Evolutionary conservation across 2,329 filamentous ascomycete species (phyloP).

Genomic region (Bipolaris sorokiniana): DNA sequence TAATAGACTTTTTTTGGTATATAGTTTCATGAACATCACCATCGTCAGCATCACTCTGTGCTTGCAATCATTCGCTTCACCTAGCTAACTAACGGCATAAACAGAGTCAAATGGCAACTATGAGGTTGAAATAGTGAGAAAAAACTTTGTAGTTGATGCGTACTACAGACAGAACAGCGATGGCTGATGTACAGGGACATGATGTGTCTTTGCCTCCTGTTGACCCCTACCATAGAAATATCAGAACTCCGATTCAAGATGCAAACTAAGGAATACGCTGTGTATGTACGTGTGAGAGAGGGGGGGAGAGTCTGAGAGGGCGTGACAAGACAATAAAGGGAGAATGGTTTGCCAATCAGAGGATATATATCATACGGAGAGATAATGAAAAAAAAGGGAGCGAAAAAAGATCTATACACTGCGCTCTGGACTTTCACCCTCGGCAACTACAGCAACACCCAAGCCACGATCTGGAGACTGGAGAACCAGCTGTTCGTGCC

Average conservation of each 20-base stretch:
- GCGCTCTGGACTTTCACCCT: slow-evolving; percentile 79
- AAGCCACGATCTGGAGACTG: slow-evolving; percentile 91
- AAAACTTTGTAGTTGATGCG: neutral
- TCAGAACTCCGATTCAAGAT: slow-evolving; percentile 11
- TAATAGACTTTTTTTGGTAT: neutral
- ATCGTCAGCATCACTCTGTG: too few species aligned
- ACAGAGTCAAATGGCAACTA: too few species aligned
- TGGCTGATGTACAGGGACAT: neutral
- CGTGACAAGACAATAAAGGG: neutral
- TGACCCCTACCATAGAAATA: neutral
- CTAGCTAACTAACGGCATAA: too few species aligned
- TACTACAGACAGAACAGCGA: neutral
- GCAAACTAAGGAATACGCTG: slow-evolving; percentile 5
- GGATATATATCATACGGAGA: neutral
- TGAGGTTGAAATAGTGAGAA: neutral
- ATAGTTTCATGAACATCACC: neutral
- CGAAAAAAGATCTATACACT: slow-evolving; percentile 44
- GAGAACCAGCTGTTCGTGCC: slow-evolving; percentile 90
- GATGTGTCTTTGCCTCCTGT: neutral
- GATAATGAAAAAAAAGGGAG: neutral
- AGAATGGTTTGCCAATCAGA: slow-evolving; percentile 12
- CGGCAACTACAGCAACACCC: slow-evolving; percentile 82
- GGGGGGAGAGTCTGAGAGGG: neutral
- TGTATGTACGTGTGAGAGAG: neutral
- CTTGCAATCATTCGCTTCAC: too few species aligned